phyloP scores from a whole-genome alignment of 768 basidiomycete genomes.

The Exsudoporus frostii region DNA sequence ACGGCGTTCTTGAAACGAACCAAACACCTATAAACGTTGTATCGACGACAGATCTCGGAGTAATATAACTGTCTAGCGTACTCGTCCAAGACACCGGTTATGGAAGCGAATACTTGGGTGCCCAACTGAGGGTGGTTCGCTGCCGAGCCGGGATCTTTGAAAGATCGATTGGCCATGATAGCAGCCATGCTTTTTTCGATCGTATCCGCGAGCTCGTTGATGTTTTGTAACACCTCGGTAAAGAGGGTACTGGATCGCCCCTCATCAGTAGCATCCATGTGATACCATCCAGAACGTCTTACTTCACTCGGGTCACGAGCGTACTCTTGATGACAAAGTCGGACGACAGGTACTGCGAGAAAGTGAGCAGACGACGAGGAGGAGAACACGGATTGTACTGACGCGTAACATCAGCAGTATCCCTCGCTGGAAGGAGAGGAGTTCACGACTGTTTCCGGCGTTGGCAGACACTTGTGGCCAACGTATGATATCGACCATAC shows the following conservation, averaged over 20 bases:
- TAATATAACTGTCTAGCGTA: slow-evolving; percentile 26
- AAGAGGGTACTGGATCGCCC: slow-evolving; percentile 40
- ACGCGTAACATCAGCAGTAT: slow-evolving; percentile 55
- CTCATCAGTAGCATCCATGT: slow-evolving; percentile 5
- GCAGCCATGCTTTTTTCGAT: slow-evolving; percentile 40
- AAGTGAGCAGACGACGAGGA: not conserved
- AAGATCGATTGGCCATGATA: slow-evolving; percentile 33
- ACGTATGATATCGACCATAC: slow-evolving; percentile 47
- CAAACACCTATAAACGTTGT: slow-evolving; percentile 40
- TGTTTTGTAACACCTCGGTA: slow-evolving; percentile 42
- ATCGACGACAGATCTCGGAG: slow-evolving; percentile 16
- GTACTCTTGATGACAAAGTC: slow-evolving; percentile 59
- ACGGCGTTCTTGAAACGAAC: slow-evolving; percentile 58
- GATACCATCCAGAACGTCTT: slow-evolving; percentile 7
- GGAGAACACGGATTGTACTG: not conserved
- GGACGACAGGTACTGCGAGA: slow-evolving; percentile 52
- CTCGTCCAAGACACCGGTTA: slow-evolving; percentile 52
- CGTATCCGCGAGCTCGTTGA: slow-evolving; percentile 38
- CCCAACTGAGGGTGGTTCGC: slow-evolving; percentile 30
- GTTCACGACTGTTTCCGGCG: slow-evolving; percentile 32
- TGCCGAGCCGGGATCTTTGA: slow-evolving; percentile 24
- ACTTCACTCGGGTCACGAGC: slow-evolving; percentile 50
- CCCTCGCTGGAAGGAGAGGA: slow-evolving; percentile 59
- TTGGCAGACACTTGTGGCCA: slow-evolving; percentile 41
- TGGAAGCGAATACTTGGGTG: slow-evolving; percentile 42